Evolutionary conservation across 768 basidiomycete species (phyloP).

Genomic region (Coprinopsis sp.): DNA sequence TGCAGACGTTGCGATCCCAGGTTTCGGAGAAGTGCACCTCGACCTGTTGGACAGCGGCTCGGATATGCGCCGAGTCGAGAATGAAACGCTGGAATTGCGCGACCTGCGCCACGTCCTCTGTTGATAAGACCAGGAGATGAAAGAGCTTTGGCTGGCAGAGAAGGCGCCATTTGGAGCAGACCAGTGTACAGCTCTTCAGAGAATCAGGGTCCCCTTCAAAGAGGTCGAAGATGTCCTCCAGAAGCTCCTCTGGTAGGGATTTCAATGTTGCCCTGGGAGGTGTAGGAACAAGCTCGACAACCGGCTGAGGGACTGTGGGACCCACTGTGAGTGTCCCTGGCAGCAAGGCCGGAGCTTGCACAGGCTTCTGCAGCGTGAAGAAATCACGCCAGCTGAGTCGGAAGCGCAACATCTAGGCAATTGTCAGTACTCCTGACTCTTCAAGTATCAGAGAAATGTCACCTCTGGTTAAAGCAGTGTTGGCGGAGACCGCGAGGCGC

Average conservation of each 20-base stretch:
- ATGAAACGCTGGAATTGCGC: conserved; percentile 8
- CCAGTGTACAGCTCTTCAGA: conserved; percentile 4
- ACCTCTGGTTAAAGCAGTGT: neutral
- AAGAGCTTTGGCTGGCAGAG: conserved; percentile 9
- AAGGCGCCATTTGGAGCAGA: conserved; percentile 5
- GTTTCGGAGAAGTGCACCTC: conserved; percentile 8
- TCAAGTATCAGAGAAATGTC: neutral
- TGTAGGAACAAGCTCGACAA: neutral
- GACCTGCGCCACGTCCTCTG: conserved; percentile 1
- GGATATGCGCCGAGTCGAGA: conserved; percentile 6
- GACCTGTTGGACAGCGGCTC: conserved; percentile 6
- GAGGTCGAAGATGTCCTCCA: conserved; percentile 1
- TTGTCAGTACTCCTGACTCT: conserved; percentile 3
- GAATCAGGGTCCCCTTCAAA: conserved; percentile 1
- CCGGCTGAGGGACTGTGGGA: neutral
- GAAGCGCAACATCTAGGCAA: conserved; percentile 3
- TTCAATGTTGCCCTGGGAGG: neutral
- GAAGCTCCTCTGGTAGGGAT: conserved; percentile 5
- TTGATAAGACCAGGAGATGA: conserved; percentile 4
- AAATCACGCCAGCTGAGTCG: conserved; percentile 4
- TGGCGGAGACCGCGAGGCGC: neutral
- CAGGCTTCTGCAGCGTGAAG: neutral
- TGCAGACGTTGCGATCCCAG: conserved; percentile 4
- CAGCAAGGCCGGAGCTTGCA: neutral
- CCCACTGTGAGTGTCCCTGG: neutral